Conservation (phyloP, 2,329 filamentous ascomycete species). For the Mycogone perniciosa region DNA sequence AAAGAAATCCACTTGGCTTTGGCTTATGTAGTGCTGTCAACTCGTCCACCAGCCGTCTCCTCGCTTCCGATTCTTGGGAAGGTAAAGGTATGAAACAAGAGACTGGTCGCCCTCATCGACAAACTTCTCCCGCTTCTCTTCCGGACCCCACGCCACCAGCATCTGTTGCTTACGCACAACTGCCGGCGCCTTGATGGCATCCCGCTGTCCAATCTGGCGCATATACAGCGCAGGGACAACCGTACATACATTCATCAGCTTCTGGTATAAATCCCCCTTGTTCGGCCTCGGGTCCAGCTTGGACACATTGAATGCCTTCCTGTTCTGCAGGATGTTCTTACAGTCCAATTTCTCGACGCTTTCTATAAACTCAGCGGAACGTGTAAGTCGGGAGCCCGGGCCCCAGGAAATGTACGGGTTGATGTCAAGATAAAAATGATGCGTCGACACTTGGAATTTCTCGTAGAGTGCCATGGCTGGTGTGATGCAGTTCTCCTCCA, state of each 20-base stretch:
- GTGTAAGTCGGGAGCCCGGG: constrained; percentile 18
- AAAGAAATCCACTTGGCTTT: not conserved
- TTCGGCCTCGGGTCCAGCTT: constrained; percentile 27
- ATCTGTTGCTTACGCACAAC: constrained; percentile 33
- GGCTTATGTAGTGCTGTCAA: not conserved
- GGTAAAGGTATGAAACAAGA: constrained; percentile 24
- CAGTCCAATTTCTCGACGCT: constrained; percentile 28
- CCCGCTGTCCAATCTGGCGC: constrained; percentile 29
- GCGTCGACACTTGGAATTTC: constrained; percentile 32
- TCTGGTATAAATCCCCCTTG: constrained; percentile 25
- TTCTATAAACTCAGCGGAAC: constrained; percentile 26
- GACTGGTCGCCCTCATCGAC: constrained; percentile 23
- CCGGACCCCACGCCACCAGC: constrained; percentile 33
- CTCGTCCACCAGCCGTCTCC: not conserved
- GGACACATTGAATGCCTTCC: constrained; percentile 28
- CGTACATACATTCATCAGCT: constrained; percentile 30
- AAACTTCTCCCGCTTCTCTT: constrained; percentile 26
- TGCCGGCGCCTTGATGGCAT: constrained; percentile 27
- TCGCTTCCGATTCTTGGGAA: constrained; percentile 7
- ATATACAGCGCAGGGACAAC: constrained; percentile 31
- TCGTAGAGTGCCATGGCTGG: constrained; percentile 34
- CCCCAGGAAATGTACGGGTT: constrained; percentile 25
- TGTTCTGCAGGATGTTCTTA: constrained; percentile 31
- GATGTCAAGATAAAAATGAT: constrained; percentile 32
- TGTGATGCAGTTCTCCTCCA: constrained; percentile 24